Percentiles rank a stretch among this genome's conserved stretches.
Evolutionary conservation across 2,329 filamentous ascomycete species (phyloP).

Genomic region (Capronia coronata): DNA sequence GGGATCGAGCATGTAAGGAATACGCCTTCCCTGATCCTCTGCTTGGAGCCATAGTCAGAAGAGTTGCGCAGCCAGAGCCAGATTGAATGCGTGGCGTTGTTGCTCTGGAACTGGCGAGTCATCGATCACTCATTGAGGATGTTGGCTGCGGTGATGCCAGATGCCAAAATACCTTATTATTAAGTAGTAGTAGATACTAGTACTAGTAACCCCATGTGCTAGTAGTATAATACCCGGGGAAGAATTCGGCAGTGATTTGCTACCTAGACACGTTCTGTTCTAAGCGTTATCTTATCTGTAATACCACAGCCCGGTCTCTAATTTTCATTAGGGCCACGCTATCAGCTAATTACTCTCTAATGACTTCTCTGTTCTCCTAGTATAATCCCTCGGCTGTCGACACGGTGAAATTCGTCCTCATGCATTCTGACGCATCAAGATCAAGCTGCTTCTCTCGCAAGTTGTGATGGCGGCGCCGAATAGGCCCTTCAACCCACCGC

Average conservation of each 20-base stretch:
- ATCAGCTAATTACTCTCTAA: too few species aligned
- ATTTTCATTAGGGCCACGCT: too few species aligned
- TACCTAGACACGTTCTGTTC: too few species aligned
- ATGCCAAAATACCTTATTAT: too few species aligned
- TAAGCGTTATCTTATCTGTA: too few species aligned
- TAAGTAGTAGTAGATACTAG: too few species aligned
- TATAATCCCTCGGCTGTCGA: neutral
- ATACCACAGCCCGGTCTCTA: too few species aligned
- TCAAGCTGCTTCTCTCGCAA: neutral
- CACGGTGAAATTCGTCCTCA: neutral
- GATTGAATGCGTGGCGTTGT: neutral
- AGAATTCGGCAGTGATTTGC: too few species aligned
- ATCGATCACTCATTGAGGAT: neutral
- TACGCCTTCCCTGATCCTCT: slow-evolving; percentile 11
- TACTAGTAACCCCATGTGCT: too few species aligned
- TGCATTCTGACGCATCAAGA: slow-evolving; percentile 10
- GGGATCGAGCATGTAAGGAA: slow-evolving; percentile 20
- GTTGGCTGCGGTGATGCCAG: too few species aligned
- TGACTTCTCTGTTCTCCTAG: too few species aligned
- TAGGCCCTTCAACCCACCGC: neutral
- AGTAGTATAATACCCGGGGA: too few species aligned
- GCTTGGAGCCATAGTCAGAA: slow-evolving; percentile 24
- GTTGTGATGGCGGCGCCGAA: neutral
- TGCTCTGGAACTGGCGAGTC: slow-evolving; percentile 6
- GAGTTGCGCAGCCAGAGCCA: neutral